phyloP scores from a whole-genome alignment of 2,329 filamentous ascomycete genomes.

The Aspergillus neotritici region DNA sequence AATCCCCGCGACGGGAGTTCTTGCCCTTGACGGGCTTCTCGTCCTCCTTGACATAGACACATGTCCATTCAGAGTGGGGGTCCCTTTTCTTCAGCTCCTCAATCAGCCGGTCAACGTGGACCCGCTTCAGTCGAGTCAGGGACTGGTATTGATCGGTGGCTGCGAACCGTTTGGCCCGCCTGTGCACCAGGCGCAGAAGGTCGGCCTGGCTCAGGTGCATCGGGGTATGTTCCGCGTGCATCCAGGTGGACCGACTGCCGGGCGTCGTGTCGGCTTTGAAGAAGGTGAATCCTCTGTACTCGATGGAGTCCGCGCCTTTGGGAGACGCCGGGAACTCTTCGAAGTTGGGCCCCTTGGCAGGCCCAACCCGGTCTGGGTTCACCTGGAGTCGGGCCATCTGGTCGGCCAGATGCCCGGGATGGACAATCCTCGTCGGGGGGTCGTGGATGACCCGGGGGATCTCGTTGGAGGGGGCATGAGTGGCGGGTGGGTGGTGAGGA shows the following conservation, averaged over 20 bases:
- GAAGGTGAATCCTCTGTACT: constrained; percentile 33
- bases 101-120: constrained; percentile 33
- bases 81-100: constrained; percentile 26
- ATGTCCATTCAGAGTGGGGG: constrained; percentile 32
- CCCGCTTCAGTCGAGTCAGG: constrained; percentile 24
- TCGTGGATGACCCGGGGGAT: constrained; percentile 11
- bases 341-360: constrained; percentile 1
- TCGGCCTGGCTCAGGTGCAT: constrained; percentile 31
- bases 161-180: constrained; percentile 23
- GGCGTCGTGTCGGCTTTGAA: constrained; percentile 26
- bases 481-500: constrained; percentile 10
- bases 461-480: constrained; percentile 7
- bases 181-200: constrained; percentile 26
- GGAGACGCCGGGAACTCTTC: constrained; percentile 1
- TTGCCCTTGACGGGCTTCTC: constrained; percentile 24
- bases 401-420: constrained; percentile 11
- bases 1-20: constrained; percentile 21
- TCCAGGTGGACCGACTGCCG: constrained; percentile 30
- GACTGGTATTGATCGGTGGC: constrained; percentile 25
- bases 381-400: constrained; percentile 16
- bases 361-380: constrained; percentile 4
- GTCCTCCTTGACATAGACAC: constrained; percentile 32
- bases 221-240: constrained; percentile 20
- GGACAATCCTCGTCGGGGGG: constrained; percentile 3
- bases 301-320: constrained; percentile 13